Percentiles rank a stretch among this genome's conserved stretches.
Conservation (phyloP, 2,329 filamentous ascomycete species). For the Sporothrix variecibatus region DNA sequence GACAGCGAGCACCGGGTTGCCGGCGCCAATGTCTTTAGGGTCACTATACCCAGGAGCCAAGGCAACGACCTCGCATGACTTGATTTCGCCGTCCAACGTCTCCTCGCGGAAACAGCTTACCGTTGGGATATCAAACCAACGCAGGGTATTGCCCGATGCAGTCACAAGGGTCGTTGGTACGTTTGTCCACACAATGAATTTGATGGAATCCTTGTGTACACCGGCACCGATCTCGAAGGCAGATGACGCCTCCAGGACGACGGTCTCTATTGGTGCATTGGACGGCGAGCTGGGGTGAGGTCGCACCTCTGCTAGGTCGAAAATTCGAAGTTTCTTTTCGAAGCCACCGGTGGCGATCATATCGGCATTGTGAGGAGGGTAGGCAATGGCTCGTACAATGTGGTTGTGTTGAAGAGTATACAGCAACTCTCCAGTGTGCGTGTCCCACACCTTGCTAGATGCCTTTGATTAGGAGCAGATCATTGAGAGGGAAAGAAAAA, state of each 20-base stretch:
- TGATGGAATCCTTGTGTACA: conserved; percentile 84
- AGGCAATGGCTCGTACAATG: conserved; percentile 92
- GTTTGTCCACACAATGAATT: conserved; percentile 91
- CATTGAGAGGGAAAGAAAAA: neutral
- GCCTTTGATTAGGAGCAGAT: neutral
- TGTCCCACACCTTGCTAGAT: conserved; percentile 90
- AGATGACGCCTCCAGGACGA: conserved; percentile 59
- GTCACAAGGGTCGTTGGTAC: conserved; percentile 89
- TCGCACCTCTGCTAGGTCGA: conserved; percentile 71
- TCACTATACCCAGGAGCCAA: conserved; percentile 62
- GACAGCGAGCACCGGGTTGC: conserved; percentile 75
- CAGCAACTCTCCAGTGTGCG: conserved; percentile 85
- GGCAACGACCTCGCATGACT: conserved; percentile 85
- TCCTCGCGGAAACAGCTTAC: conserved; percentile 75
- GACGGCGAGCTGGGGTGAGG: conserved; percentile 40
- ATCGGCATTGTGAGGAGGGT: conserved; percentile 77
- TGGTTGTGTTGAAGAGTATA: conserved; percentile 89
- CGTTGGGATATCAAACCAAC: conserved; percentile 89
- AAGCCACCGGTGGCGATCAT: conserved; percentile 90
- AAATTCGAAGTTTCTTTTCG: conserved; percentile 95
- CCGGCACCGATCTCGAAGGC: conserved; percentile 87
- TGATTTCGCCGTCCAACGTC: conserved; percentile 79
- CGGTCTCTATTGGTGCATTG: conserved; percentile 39
- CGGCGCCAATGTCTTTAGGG: conserved; percentile 64
- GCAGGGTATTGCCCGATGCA: conserved; percentile 84